Evolutionary conservation across 2,329 filamentous ascomycete species (phyloP).

Genomic region (Calonectria pteridis): DNA sequence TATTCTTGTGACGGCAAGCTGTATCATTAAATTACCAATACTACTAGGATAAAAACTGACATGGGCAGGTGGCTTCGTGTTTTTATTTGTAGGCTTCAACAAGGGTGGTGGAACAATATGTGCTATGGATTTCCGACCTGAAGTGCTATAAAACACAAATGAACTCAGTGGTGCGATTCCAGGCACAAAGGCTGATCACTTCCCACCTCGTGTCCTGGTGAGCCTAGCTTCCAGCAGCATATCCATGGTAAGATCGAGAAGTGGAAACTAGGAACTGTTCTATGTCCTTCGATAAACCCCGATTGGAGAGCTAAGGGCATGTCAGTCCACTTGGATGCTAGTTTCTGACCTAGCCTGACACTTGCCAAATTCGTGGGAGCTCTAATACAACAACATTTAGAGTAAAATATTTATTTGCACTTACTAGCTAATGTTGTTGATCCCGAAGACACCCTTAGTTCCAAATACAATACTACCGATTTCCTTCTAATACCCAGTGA

Average conservation of each 20-base stretch:
- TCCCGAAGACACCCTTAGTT: neutral
- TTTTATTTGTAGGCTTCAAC: neutral
- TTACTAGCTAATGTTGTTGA: constrained; percentile 22
- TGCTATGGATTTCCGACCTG: neutral
- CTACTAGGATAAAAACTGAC: neutral
- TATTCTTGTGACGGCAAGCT: too few species aligned
- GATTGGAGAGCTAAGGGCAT: too few species aligned
- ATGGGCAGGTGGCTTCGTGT: too few species aligned
- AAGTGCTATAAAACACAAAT: neutral
- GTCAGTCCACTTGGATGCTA: neutral
- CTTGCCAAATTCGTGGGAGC: neutral
- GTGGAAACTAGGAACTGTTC: neutral
- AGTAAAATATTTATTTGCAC: constrained; percentile 1
- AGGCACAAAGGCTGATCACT: neutral
- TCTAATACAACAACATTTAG: neutral
- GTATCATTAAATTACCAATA: neutral
- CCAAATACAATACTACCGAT: neutral
- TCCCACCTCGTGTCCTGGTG: neutral
- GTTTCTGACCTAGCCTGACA: neutral
- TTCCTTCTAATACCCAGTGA: neutral
- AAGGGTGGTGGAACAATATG: neutral
- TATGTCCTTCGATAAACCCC: neutral
- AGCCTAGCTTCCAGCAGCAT: neutral
- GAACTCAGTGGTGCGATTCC: neutral
- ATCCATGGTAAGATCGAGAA: neutral